Evolutionary conservation across 2,329 filamentous ascomycete species (phyloP).

Genomic region (Paecilomyces dactylethromorphus): DNA sequence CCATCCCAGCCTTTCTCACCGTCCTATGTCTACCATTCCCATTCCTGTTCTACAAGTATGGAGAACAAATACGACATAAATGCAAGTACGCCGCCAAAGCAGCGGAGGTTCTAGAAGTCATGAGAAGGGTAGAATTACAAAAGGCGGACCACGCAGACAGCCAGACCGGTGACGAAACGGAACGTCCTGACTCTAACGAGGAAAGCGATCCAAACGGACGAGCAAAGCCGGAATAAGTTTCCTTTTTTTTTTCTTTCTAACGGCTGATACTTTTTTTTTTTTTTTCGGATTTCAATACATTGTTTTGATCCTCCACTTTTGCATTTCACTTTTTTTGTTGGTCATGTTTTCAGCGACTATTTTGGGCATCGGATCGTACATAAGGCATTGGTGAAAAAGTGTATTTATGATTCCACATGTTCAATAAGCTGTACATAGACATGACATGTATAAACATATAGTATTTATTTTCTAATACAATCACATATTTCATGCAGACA

Average conservation of each 20-base stretch:
- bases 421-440: too few species aligned
- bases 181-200: neutral
- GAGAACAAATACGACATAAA: conserved; percentile 23
- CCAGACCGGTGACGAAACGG: neutral
- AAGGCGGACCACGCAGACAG: neutral
- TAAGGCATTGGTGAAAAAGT: too few species aligned
- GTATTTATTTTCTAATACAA: too few species aligned
- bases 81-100: conserved; percentile 29
- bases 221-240: neutral
- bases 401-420: too few species aligned
- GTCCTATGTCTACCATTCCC: conserved; percentile 28
- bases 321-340: too few species aligned
- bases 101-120: neutral
- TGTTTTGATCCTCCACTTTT: too few species aligned
- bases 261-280: neutral
- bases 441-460: too few species aligned
- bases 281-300: too few species aligned
- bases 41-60: conserved; percentile 33
- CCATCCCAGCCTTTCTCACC: conserved; percentile 33
- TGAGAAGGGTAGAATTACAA: neutral
- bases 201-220: neutral
- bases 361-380: too few species aligned
- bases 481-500: too few species aligned
- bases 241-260: neutral
- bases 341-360: too few species aligned